These are phyloP conservation scores for Claviceps sp. DNA, from an alignment of 2,329 filamentous ascomycete species.

Conservation along the genomic window DNA sequence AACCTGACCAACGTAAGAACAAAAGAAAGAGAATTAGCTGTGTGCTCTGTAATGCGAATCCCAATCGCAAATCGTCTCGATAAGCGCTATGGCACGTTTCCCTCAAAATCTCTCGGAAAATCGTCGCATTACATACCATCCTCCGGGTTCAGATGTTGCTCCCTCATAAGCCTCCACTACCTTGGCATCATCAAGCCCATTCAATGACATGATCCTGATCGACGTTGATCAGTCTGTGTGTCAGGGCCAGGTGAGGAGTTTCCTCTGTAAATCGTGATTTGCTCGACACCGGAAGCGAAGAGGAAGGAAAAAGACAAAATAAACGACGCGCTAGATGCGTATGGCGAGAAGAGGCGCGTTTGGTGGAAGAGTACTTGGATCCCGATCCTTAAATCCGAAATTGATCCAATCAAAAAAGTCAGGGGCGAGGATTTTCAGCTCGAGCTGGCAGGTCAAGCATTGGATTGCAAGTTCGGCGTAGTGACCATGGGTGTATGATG, in stretches of 20 bases:
- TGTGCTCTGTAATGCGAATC: not conserved
- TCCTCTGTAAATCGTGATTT: not conserved
- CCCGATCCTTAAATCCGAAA: not conserved
- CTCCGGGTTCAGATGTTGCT: constrained; percentile 69
- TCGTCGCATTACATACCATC: constrained; percentile 58
- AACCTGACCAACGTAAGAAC: constrained; percentile 51
- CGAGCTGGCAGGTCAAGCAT: not conserved
- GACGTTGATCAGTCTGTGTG: not conserved
- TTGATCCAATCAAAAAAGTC: not conserved
- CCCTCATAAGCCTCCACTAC: constrained; percentile 76
- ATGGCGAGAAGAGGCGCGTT: not conserved
- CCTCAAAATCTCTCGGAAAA: no score
- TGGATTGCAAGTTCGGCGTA: not conserved
- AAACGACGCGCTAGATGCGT: not conserved
- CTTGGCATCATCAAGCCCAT: constrained; percentile 73
- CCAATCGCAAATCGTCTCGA: not conserved
- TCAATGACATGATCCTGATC: constrained; percentile 65
- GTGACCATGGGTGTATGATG: not conserved
- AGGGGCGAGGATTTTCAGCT: not conserved
- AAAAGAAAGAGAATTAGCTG: not conserved
- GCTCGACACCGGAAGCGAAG: not conserved
- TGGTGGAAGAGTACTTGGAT: not conserved
- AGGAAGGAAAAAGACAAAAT: not conserved
- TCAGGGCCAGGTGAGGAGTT: not conserved
- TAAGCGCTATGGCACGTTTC: no score